Evolutionary conservation across 192 early-diverging fungal species (phyloP), one percentile per base, ranked within the genome.

Genomic region (Linnemannia elongata): DNA sequence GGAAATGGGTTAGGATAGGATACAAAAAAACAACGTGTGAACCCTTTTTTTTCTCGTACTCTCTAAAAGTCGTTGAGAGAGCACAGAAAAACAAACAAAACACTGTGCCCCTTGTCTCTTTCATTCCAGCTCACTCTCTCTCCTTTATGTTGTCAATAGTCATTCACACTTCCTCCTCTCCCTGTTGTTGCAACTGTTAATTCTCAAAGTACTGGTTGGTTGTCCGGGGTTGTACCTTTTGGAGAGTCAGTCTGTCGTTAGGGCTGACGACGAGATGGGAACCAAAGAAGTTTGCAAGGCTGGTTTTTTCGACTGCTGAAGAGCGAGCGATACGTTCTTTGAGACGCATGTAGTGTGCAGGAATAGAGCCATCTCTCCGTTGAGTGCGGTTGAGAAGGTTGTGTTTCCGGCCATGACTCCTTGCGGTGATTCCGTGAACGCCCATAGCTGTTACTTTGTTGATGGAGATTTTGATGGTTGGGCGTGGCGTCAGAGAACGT

Each of bases 281-380:
- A 4, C 60, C 60, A 66, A 66, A 66, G 30, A 66, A 15, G 68
- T 55, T 69, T 30, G 12, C 27, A 52, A 42, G 27, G 42, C 41
- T 69, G 44, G 17, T 18, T 18, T 3, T n/a, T 79, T 71, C 30
- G 63, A 20, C 17, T 30, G 72, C 49, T 8, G 72, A 38, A 0
- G 75, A 82, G 44, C 81, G 81, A 39, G 81, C 70, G n/a, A 82
- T 74, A 38, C 75, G 75, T 75, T 82, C 70, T 49, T 82, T 76
- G 54, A 77, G 81, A 1, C 70, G 81, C 45, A 73, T 20, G 35
- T 77, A 77, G 5, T 76, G 70, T 20, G 69, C 7, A 20, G 75
- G 69, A 24, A 77, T 20, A 35, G 55, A 52, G 12, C 30, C 4
- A 47, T 80, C 30, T 66, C 30, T 66, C 60, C 27, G 73, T 22